Conservation (phyloP, 2,329 filamentous ascomycete genomes). For the Talaromyces sp. region DNA sequence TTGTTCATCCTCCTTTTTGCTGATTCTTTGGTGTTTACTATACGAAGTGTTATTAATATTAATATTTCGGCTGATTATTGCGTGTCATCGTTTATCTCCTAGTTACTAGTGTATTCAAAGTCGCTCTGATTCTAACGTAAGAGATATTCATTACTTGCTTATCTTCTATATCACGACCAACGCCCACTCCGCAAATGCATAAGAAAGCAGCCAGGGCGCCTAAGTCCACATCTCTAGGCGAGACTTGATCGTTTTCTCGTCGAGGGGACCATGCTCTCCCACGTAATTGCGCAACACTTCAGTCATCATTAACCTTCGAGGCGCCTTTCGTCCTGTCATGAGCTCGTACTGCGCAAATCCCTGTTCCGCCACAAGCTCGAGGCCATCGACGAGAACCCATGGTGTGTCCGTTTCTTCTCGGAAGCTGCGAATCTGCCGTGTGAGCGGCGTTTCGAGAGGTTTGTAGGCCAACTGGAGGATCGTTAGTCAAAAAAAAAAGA, state of each 20-base stretch:
- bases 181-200: background rate
- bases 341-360: slow-evolving; percentile 78
- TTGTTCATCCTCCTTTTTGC: background rate
- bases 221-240: slow-evolving; percentile 20
- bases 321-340: slow-evolving; percentile 69
- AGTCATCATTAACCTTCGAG: slow-evolving; percentile 64
- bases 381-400: slow-evolving; percentile 71
- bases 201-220: background rate
- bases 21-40: background rate
- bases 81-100: too few relatives aligned
- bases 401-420: slow-evolving; percentile 47
- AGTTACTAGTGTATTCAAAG: background rate
- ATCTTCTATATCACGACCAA: background rate
- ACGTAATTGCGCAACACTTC: slow-evolving; percentile 47
- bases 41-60: background rate
- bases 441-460: slow-evolving; percentile 64
- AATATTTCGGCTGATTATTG: too few relatives aligned
- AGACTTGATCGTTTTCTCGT: slow-evolving; percentile 33
- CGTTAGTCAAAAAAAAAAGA: background rate
- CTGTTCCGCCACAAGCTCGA: slow-evolving; percentile 72
- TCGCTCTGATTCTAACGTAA: background rate
- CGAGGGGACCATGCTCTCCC: slow-evolving; percentile 29
- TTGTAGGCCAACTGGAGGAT: slow-evolving; percentile 55
- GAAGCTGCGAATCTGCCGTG: slow-evolving; percentile 61
- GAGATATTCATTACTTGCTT: background rate